Evolutionary conservation across 2,329 filamentous ascomycete species (phyloP).

Genomic region (Sporothrix phasma): DNA sequence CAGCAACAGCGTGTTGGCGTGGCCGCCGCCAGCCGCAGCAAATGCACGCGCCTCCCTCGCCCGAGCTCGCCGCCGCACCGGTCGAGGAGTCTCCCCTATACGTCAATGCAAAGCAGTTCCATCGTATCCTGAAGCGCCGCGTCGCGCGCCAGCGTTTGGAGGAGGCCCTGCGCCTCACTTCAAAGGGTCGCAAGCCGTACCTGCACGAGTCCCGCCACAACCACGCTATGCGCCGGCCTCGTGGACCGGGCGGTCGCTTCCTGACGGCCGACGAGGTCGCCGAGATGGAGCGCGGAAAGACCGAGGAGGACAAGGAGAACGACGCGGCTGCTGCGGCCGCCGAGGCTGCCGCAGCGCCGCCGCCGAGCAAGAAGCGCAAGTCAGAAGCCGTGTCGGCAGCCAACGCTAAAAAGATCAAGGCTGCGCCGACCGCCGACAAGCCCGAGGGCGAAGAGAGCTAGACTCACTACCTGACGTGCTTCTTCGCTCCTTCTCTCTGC

Average conservation of each 20-base stretch:
- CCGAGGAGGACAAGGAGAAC: slow-evolving; percentile 30
- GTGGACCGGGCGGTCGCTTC: slow-evolving; percentile 90
- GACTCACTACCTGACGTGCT: not conserved
- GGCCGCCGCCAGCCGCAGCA: slow-evolving; percentile 51
- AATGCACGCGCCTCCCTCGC: slow-evolving; percentile 62
- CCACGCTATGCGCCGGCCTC: slow-evolving; percentile 90
- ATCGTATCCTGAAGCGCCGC: slow-evolving; percentile 87
- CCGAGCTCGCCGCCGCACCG: slow-evolving; percentile 62
- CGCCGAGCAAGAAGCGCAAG: slow-evolving; percentile 47
- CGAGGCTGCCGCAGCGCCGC: slow-evolving; percentile 15
- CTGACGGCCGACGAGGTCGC: slow-evolving; percentile 93
- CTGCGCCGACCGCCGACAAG: slow-evolving; percentile 31
- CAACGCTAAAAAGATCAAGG: slow-evolving; percentile 45
- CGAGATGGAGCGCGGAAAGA: slow-evolving; percentile 64
- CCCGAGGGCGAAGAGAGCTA: slow-evolving; percentile 24
- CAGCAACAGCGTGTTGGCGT: slow-evolving; percentile 36
- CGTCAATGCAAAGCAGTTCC: slow-evolving; percentile 98
- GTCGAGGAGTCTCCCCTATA: slow-evolving; percentile 91
- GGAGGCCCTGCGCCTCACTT: slow-evolving; percentile 82
- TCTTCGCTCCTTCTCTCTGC: not conserved
- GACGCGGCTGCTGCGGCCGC: slow-evolving; percentile 20
- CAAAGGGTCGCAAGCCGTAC: slow-evolving; percentile 93
- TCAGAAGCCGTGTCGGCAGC: slow-evolving; percentile 40
- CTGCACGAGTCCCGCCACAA: slow-evolving; percentile 96
- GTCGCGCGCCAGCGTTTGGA: slow-evolving; percentile 90